Conservation (phyloP, 176 grass and related monocot genomes). For the Poa annua region DNA sequence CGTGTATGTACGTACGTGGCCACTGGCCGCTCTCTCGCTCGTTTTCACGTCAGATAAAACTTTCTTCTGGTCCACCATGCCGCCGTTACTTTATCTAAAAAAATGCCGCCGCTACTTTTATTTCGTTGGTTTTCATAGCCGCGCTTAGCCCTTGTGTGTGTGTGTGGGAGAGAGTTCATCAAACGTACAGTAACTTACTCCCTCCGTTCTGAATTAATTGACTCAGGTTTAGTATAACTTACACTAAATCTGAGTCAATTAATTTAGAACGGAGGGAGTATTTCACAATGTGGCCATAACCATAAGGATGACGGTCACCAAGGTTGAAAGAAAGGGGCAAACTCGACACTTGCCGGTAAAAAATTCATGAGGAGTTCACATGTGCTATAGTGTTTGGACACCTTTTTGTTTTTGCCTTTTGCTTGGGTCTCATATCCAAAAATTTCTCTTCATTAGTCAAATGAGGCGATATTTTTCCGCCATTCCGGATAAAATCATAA, state of each 20-base stretch:
- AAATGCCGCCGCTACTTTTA: too few species aligned
- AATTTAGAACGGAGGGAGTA: too few species aligned
- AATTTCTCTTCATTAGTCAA: neutral
- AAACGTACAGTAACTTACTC: too few species aligned
- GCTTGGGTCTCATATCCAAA: neutral
- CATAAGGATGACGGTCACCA: neutral
- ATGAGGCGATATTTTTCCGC: neutral
- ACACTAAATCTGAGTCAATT: too few species aligned
- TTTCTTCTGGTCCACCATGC: neutral
- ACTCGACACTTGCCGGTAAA: neutral
- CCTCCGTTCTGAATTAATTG: too few species aligned
- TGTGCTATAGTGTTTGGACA: neutral
- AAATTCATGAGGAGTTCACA: neutral
- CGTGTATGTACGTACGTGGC: slow-evolving; percentile 9
- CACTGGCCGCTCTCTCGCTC: neutral
- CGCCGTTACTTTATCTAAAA: too few species aligned
- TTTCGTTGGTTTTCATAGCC: neutral
- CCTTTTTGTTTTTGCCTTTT: too few species aligned
- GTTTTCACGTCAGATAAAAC: neutral
- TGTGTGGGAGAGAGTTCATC: neutral
- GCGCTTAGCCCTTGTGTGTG: neutral
- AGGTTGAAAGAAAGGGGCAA: neutral
- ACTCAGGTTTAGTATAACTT: too few species aligned
- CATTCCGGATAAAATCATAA: neutral
- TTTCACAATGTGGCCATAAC: neutral